Evolutionary conservation across 352 stramenopile species (phyloP).

Genomic region (Bremia lactucae): DNA sequence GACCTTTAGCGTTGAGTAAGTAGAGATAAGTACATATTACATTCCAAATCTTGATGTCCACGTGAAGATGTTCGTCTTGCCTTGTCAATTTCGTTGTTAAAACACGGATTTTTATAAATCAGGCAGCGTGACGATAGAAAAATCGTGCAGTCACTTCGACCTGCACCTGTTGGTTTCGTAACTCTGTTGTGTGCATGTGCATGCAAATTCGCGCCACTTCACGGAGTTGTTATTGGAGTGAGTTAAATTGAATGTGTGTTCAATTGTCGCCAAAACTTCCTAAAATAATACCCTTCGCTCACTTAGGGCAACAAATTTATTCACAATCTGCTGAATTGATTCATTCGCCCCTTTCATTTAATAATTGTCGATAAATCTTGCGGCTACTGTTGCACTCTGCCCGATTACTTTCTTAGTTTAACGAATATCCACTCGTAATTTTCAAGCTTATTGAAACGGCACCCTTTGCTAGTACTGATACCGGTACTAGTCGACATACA

Average conservation of each 20-base stretch:
- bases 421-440: no score
- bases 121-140: conserved; percentile 54
- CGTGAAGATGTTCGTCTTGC: neutral
- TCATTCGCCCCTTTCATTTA: no score
- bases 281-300: conserved; percentile 32
- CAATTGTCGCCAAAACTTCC: conserved; percentile 37
- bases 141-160: conserved; percentile 82
- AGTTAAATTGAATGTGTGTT: conserved; percentile 56
- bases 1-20: conserved; percentile 11
- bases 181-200: conserved; percentile 34
- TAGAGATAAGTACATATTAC: conserved; percentile 23
- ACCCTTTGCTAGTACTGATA: no score
- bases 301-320: conserved; percentile 41
- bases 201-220: conserved; percentile 52
- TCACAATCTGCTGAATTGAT: conserved; percentile 76
- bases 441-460: no score
- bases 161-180: conserved; percentile 88
- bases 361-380: no score
- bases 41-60: conserved; percentile 20
- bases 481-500: no score
- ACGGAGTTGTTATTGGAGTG: conserved; percentile 80
- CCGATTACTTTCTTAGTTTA: no score
- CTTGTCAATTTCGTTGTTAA: neutral
- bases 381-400: no score
- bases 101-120: conserved; percentile 23